Conservation (phyloP, 768 basidiomycete genomes). For the Lactarius psammicola region DNA sequence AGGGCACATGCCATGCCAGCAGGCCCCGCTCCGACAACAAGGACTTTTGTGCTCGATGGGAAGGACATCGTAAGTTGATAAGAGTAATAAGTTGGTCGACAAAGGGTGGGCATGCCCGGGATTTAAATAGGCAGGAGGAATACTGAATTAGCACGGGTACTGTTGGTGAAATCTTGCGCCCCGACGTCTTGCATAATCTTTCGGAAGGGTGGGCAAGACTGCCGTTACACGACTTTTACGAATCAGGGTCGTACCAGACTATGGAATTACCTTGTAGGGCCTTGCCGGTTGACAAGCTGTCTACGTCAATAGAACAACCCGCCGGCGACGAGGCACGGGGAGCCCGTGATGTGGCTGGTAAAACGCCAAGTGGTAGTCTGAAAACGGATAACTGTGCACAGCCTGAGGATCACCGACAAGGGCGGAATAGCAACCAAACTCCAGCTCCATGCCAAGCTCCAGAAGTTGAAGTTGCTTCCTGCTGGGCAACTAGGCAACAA, state of each 20-base stretch:
- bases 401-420: neutral
- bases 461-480: too few relatives aligned
- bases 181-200: neutral
- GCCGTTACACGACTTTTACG: too few relatives aligned
- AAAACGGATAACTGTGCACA: neutral
- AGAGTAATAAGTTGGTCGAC: too few relatives aligned
- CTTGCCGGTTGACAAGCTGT: too few relatives aligned
- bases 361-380: neutral
- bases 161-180: neutral
- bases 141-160: neutral
- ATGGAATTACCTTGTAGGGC: neutral
- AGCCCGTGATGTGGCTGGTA: neutral
- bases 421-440: neutral
- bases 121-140: slow-evolving; percentile 12
- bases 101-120: neutral
- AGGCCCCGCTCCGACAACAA: slow-evolving; percentile 53
- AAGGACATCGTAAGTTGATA: slow-evolving; percentile 34
- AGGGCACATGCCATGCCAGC: slow-evolving; percentile 48
- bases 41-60: slow-evolving; percentile 41
- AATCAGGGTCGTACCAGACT: too few relatives aligned
- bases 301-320: neutral
- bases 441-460: too few relatives aligned
- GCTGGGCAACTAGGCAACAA: neutral
- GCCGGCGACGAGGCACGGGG: too few relatives aligned
- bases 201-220: neutral